Percentiles rank a stretch among this genome's conserved stretches.
phyloP scores from a whole-genome alignment of 176 grass and related monocot genomes.

The Raddia distichophylla region DNA sequence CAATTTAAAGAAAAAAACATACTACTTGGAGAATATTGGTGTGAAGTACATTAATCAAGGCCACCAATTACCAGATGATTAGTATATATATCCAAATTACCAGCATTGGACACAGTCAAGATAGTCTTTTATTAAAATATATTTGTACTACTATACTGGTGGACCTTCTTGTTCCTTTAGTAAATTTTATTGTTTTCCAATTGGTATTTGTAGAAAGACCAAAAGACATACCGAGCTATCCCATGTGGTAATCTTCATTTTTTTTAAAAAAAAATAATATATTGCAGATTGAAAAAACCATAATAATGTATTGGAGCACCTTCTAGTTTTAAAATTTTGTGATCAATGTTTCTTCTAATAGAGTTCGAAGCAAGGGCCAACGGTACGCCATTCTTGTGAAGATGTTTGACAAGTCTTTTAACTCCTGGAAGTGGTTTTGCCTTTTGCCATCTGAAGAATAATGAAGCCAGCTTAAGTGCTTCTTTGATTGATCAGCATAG shows the following conservation, averaged over 20 bases:
- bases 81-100: constrained; percentile 6
- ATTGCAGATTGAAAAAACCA: constrained; percentile 1
- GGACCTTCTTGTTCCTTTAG: not conserved
- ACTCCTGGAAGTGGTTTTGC: constrained; percentile 74
- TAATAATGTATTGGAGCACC: constrained; percentile 33
- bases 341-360: constrained; percentile 67
- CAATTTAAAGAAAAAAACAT: not conserved
- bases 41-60: not conserved
- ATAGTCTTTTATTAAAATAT: constrained; percentile 14
- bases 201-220: constrained; percentile 1
- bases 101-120: not conserved
- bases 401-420: constrained; percentile 74
- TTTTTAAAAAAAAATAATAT: not conserved
- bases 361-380: constrained; percentile 92
- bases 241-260: not conserved
- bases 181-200: not conserved
- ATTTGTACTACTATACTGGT: not conserved
- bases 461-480: not conserved
- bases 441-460: constrained; percentile 63
- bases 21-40: not conserved
- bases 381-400: constrained; percentile 66
- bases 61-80: not conserved
- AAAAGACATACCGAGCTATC: not conserved
- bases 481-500: not conserved
- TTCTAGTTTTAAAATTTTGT: constrained; percentile 59